A percentile compares a stretch with the other conserved stretches of the same genome.
Evolutionary conservation across 2,329 filamentous ascomycete genomes (phyloP).

Genomic region (Camillea tinctor): DNA sequence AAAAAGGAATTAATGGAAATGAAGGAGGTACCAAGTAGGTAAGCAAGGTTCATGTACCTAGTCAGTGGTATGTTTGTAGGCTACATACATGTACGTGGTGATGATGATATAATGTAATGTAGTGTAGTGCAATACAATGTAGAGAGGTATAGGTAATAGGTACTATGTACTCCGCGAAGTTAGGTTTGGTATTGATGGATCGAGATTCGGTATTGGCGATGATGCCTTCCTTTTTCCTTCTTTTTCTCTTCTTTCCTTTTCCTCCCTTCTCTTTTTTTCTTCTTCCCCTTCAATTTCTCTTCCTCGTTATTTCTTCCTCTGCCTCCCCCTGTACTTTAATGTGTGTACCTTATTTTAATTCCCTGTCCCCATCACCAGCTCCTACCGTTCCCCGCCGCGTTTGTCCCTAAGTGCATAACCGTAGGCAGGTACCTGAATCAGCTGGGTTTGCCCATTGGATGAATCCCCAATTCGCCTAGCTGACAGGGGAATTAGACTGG

Average conservation of each 20-base stretch:
- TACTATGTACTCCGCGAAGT: background rate
- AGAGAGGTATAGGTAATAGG: background rate
- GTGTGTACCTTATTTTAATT: background rate
- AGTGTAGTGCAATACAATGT: background rate
- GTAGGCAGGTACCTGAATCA: background rate
- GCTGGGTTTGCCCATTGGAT: background rate
- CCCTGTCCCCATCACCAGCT: background rate
- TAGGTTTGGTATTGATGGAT: background rate
- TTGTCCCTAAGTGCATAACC: background rate
- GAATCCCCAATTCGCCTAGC: background rate
- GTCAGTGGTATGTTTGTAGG: no score
- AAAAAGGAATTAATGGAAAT: background rate
- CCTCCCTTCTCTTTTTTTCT: background rate
- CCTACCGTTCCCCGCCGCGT: background rate
- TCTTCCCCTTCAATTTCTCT: background rate
- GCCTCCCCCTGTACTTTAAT: background rate
- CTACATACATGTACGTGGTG: no score
- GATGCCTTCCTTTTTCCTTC: background rate
- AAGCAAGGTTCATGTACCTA: no score
- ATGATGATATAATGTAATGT: no score
- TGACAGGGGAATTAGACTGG: background rate
- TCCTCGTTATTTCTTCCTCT: background rate
- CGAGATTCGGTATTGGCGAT: background rate
- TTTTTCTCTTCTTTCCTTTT: background rate
- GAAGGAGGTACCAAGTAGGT: background rate